phyloP scores from a whole-genome alignment of 1,284 basidiomycete species.

The Ceraceosorus bombacis region DNA sequence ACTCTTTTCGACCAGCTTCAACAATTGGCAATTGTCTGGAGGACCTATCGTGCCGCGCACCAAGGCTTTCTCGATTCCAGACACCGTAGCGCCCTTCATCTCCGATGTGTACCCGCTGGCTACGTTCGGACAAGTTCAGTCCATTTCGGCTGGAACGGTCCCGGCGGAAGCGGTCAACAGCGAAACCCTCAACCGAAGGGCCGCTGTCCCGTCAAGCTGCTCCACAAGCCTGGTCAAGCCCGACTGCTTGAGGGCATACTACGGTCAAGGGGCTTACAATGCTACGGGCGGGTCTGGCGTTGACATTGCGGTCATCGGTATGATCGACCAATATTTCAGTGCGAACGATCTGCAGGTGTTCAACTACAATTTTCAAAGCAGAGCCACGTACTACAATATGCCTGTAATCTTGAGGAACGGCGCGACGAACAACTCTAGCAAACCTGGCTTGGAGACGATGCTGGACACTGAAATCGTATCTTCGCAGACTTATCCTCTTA shows the following conservation, averaged over 20 bases:
- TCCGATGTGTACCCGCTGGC: conserved; percentile 10
- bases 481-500: conserved; percentile 12
- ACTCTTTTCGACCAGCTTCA: conserved; percentile 13
- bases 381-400: conserved; percentile 10
- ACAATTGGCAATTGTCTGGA: conserved; percentile 2
- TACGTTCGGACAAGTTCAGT: conserved; percentile 3
- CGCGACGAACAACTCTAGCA: conserved; percentile 9
- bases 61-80: conserved; percentile 12
- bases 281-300: conserved; percentile 1
- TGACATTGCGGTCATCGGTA: conserved; percentile 15
- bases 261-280: conserved; percentile 3
- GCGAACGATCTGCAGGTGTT: conserved; percentile 13
- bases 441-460: conserved; percentile 15
- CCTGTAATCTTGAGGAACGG: conserved; percentile 8
- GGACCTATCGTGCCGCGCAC: conserved; percentile 4
- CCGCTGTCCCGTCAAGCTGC: conserved; percentile 4
- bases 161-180: neutral
- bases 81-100: conserved; percentile 8
- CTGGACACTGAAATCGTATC: conserved; percentile 16
- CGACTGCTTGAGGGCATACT: conserved; percentile 11
- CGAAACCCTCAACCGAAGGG: conserved; percentile 1
- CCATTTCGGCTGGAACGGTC: neutral
- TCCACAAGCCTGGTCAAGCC: conserved; percentile 12
- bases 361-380: conserved; percentile 8
- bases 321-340: conserved; percentile 12